Evolutionary conservation across 202 grass and related monocot genomes (phyloP).

Genomic region (Cymbopogon flexuosus): DNA sequence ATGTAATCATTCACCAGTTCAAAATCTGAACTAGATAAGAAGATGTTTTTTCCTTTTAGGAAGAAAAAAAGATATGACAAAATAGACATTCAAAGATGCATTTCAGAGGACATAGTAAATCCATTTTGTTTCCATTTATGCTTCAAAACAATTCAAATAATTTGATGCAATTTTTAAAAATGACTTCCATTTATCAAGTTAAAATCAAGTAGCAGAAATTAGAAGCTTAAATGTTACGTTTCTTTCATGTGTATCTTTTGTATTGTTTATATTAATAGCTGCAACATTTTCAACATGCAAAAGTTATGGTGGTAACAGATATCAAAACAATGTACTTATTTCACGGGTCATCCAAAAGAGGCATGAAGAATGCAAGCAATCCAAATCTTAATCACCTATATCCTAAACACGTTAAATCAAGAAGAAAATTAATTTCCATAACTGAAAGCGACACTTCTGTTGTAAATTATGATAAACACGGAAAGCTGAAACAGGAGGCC

Average conservation of each 20-base stretch:
- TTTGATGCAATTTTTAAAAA: neutral
- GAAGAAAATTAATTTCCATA: neutral
- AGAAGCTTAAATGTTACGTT: neutral
- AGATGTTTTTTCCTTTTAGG: neutral
- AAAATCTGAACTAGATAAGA: neutral
- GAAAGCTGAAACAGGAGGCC: neutral
- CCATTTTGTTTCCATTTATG: neutral
- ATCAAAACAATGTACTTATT: neutral
- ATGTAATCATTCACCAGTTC: neutral
- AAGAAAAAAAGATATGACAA: neutral
- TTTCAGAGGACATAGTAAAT: neutral
- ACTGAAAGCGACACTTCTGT: neutral
- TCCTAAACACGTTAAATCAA: neutral
- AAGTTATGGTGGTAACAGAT: neutral
- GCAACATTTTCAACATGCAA: neutral
- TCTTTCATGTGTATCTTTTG: neutral
- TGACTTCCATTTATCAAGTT: neutral
- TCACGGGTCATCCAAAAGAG: neutral
- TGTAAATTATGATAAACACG: neutral
- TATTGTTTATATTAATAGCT: neutral
- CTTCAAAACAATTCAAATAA: neutral
- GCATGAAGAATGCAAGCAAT: neutral
- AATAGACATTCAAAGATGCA: neutral
- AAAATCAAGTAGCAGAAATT: neutral
- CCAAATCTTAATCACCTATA: neutral